Percentiles rank a stretch among this genome's conserved stretches.
Evolutionary conservation across 73 alveolate species (phyloP).

Genomic region (Paramecium biaurelia): DNA sequence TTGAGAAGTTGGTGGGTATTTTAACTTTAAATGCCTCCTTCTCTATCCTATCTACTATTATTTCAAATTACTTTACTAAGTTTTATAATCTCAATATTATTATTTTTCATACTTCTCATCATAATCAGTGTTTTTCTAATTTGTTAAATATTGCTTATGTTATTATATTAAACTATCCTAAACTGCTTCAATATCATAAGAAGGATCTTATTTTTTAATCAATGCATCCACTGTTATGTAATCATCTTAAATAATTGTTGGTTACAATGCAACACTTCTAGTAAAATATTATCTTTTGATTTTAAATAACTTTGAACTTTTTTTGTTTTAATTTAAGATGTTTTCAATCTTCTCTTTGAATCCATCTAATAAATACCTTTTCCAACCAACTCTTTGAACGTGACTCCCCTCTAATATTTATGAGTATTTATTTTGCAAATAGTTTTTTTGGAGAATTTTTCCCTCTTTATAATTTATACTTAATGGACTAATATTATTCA

Average conservation of each 20-base stretch:
- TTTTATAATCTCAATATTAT: neutral
- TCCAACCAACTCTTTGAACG: constrained; percentile 27
- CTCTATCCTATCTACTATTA: constrained; percentile 28
- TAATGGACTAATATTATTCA: neutral
- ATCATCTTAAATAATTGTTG: constrained; percentile 2
- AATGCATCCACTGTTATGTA: neutral
- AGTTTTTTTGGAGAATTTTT: neutral
- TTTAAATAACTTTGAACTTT: neutral
- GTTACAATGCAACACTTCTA: neutral
- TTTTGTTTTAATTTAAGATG: neutral
- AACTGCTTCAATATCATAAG: neutral
- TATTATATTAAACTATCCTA: neutral
- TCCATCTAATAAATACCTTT: neutral
- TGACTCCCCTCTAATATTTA: neutral
- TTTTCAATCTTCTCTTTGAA: neutral
- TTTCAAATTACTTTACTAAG: constrained; percentile 4
- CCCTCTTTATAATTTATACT: neutral
- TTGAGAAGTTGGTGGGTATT: neutral
- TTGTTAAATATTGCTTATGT: neutral
- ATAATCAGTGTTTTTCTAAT: neutral
- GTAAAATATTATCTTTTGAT: neutral
- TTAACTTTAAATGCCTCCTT: neutral
- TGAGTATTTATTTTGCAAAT: neutral
- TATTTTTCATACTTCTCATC: constrained; percentile 46
- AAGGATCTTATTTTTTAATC: neutral